Evolutionary conservation across 2,329 filamentous ascomycete genomes (phyloP), one percentile per base, ranked within the genome.

Genomic region (Hymenoscyphus albidus): DNA sequence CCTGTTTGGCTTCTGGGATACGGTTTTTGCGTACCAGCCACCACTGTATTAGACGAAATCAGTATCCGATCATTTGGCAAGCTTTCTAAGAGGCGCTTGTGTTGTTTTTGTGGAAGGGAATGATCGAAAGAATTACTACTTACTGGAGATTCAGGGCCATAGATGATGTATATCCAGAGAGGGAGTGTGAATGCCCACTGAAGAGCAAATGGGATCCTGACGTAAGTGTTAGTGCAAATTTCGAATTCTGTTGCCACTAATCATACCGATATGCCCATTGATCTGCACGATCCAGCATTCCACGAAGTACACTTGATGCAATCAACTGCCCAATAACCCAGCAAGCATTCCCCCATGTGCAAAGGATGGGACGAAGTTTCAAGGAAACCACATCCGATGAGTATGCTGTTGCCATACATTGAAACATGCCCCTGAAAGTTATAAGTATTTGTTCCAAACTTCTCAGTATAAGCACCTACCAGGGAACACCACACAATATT

Each of bases 311-410:
- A 6, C 79, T 80, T 51, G 81, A 76, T 27, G 79, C 80, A 62
- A 82, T 78, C 58, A 82, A 71, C 68, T 82, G 80, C 31, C 81
- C 80, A 5, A 82, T 68, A 2, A 73, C 81, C 82, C 82, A 85
- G 76, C 82, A 84, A 66, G 83, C 78, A 71, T 83, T 82, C 66
- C 82, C 80, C 61, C 83, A 84, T 1, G 82, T 83, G 2, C 62
- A 70, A 39, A 71, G 68, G 56, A 76, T 76, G 0, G 73, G 70
- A 31, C 74, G 68, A 5, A 76, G 68, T 9, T 70, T 67, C 9
- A 72, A 72, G n/a, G 74, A 73, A 18, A 70, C 72, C 1, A 76
- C 73, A 80, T 77, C 74, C 7, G 67, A 74, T 1, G 74, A 72
- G 58, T 76, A 76, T 31, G 68, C 67, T 67, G 65, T 79, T 75